Base-by-base conservation (phyloP, 2,329 filamentous ascomycete species). In the Botrytis elliptica region DNA sequence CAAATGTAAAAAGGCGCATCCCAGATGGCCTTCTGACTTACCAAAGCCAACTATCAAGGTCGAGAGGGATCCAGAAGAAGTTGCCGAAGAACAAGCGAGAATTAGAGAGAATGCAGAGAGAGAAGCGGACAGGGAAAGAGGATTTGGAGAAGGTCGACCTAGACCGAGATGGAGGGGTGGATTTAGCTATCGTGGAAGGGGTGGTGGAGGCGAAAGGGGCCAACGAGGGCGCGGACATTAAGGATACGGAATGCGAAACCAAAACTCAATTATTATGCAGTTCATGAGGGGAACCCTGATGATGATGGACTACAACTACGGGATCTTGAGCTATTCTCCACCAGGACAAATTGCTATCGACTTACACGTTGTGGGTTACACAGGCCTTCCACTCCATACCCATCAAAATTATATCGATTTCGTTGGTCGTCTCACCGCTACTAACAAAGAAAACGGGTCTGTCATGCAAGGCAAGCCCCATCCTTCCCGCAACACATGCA, bases 1-100 rank as follows among this genome's bases (percentile, higher is more conserved):
- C 75, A 85, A 85, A 12, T 99, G 96, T 84, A 90, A 90, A 80
- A 89, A 92, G 76, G 92, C 93, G 9, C 96, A 99, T 82, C 91
- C 95, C 4, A 88, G 90, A 74, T 98, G 93, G 91, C 83, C 84
- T 29, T 86, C 82, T n/a, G 89, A 90, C 38, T 89, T 94, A 57
- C 91, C 93, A 81, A 92, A 91, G 85, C 93, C 92, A 12, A 89
- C 88, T 44, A 90, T 92, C 76, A 93, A 91, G 85, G 85, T 90
- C 64, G 89, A 90, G 81, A 84, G 84, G 70, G 89, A 91, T 75
- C 84, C 82, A 49, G 82, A 83, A 55, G 83, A 86, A 76, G 84
- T 88, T 25, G 88, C 89, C 70, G 88, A 90, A 78, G 87, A 91
- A 81, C 89, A 90, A 77, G 85, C 87, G 80, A 83, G 83, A 73